Conservation (phyloP, 495 filamentous ascomycete genomes). For the Chaetomium cochliodes region DNA sequence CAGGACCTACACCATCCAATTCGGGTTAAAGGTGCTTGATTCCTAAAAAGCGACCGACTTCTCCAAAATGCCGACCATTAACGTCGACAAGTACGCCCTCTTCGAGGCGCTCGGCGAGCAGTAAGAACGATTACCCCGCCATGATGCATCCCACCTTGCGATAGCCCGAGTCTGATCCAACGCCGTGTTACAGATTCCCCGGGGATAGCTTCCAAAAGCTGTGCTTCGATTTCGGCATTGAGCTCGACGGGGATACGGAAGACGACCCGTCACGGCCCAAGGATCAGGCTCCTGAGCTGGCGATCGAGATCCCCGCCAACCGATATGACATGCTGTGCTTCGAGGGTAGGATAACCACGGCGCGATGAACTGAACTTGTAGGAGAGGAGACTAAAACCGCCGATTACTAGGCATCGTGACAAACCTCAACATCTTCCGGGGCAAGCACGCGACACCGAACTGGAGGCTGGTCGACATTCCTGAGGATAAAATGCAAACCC, state of each 20-base stretch:
- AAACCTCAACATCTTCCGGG: conserved; percentile 93
- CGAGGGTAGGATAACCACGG: conserved; percentile 54
- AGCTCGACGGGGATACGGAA: conserved; percentile 94
- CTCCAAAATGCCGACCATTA: conserved; percentile 80
- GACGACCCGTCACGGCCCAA: conserved; percentile 61
- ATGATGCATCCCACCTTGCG: conserved; percentile 17
- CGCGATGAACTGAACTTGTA: background rate
- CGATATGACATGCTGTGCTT: conserved; percentile 99
- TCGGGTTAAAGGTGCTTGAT: background rate
- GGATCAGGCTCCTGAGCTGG: conserved; percentile 87
- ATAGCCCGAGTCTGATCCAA: conserved; percentile 1
- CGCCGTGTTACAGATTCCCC: conserved; percentile 62
- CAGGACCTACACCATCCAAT: conserved; percentile 22
- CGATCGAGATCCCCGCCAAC: conserved; percentile 98
- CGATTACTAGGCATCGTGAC: conserved; percentile 64
- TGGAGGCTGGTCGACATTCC: conserved; percentile 70
- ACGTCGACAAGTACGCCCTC: conserved; percentile 90
- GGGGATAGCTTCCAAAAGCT: conserved; percentile 93
- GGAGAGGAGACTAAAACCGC: conserved; percentile 1
- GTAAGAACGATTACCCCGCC: conserved; percentile 52
- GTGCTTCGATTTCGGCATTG: conserved; percentile 98
- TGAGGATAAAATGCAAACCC: conserved; percentile 70
- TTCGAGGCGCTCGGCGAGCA: conserved; percentile 88
- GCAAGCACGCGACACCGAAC: conserved; percentile 68
- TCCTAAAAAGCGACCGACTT: conserved; percentile 3